phyloP scores from a whole-genome alignment of 768 basidiomycete species.

The Dioszegia aurantiaca region DNA sequence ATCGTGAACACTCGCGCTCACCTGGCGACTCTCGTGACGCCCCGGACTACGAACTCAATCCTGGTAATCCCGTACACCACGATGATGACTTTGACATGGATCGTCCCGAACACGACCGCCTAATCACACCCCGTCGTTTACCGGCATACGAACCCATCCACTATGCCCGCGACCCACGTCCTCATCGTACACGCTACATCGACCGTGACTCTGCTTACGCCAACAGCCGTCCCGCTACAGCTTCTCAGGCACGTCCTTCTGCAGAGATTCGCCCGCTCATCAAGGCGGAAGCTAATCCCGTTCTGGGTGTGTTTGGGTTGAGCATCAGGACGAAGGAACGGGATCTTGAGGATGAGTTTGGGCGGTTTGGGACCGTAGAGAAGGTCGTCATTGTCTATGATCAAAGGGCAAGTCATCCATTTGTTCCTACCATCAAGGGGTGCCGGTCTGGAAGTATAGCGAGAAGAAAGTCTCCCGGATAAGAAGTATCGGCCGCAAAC shows the following conservation, averaged over 20 bases:
- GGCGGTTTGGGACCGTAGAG: constrained; percentile 79
- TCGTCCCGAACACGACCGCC: not conserved
- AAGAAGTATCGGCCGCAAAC: too few species aligned
- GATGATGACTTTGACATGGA: not conserved
- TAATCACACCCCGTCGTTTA: not conserved
- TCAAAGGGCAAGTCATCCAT: constrained; percentile 68
- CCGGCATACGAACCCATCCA: not conserved
- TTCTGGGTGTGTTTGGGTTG: constrained; percentile 96
- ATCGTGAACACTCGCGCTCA: constrained; percentile 6
- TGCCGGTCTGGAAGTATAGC: not conserved
- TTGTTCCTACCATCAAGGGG: not conserved
- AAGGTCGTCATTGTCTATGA: constrained; percentile 97
- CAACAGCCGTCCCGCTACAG: not conserved
- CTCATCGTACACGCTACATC: not conserved
- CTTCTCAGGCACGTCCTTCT: not conserved
- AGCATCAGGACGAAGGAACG: constrained; percentile 91
- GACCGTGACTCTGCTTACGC: not conserved
- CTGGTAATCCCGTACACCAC: not conserved
- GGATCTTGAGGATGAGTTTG: constrained; percentile 92
- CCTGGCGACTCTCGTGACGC: constrained; percentile 12
- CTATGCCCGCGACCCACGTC: not conserved
- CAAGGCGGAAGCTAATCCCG: constrained; percentile 64
- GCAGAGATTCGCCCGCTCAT: not conserved
- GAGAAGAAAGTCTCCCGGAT: too few species aligned
- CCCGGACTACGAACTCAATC: not conserved